Evolutionary conservation across 768 basidiomycete species (phyloP), one percentile per base, ranked within the genome.

Genomic region (Rhizopogon roseolus): DNA sequence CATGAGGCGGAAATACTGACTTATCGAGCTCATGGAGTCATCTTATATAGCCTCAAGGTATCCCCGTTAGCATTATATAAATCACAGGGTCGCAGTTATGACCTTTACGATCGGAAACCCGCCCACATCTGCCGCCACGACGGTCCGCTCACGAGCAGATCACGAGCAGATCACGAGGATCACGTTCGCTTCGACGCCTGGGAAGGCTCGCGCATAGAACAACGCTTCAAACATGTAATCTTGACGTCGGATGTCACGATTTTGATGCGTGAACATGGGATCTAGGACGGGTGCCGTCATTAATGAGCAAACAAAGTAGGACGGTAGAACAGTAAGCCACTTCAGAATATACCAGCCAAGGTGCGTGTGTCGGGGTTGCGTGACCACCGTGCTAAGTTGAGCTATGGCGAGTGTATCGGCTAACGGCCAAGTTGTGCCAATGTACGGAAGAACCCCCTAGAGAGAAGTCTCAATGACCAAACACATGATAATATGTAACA

Each of bases 141-240:
- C 45, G 46, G 38, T 27, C 43, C 51, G 45, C 40, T 27, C 25
- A 22, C 2, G 22, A 28, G 32, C 22, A n/a, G 32, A 25, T 34
- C 14, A 16, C n/a, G n/a, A 50, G 36, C 44, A 13, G 17, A 49
- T 53, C 52, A 53, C 48, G 25, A 49, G 52, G 46, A 32, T 25
- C 25, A 28, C 13, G 22, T 50, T 28, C 14, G 2, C 25, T 13
- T 8, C 29, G 22, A 32, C 19, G 14, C 27, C 41, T 29, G 39
- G 19, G 28, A 52, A 28, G 19, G 25, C 17, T 28, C 17, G 32
- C 14, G 14, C 32, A 5, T 19, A 14, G 8, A 36, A 48, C 22
- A 32, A 48, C 34, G 34, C 19, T 19, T 34, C 19, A 34, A 36
- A 14, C 8, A 48, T 22, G 27, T 29, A 2, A 45, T 17, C 43